Base-by-base conservation (phyloP, 768 basidiomycete genomes). In the Mycena sanguinolenta region DNA sequence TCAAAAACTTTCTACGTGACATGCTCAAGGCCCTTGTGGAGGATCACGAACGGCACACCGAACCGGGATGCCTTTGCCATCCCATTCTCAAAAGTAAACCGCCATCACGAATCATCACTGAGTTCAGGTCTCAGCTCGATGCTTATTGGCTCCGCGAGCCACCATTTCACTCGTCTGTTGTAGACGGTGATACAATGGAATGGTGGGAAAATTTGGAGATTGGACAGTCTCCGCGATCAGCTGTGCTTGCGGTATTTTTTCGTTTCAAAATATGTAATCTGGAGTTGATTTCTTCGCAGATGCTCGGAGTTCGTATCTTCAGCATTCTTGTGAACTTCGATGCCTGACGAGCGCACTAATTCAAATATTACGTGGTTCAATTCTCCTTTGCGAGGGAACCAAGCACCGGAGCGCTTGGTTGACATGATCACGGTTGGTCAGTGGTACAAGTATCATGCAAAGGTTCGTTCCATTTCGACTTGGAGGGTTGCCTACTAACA, bases 341-440 rank as follows among this genome's bases (percentile, higher is more conserved):
- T 81, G 79, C 66, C 78, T 8, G 79, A 80, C 53, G 80, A 81
- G 64, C 71, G 76, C 21, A 79, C 79, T 13, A 77, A 75, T 17
- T 79, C 77, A 27, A 65, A 67, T 1, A 73, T 79, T 42, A 79
- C 77, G 7, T 77, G 75, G 76, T 70, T 75, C 28, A 85, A 71
- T 25, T 81, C 39, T 36, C 36, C 68, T 28, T 27, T 69, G 61
- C 68, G 68, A 19, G 68, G 62, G 2, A 62, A 63, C 46, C 68
- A 69, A 25, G 4, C 46, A 21, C 14, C n/a, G 60, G 62, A 58
- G 25, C 28, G 25, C 19, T 28, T 69, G 21, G 23, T 62, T 30
- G 68, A 69, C 46, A 69, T 69, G 68, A 69, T 69, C 42, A 21
- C 36, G 32, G 62, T 69, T 23, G 68, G 68, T 17, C 68, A 69